A percentile compares a stretch with the other conserved stretches of the same genome.
Conservation (phyloP, 176 grass and related monocot species). For the Phragmites australis region DNA sequence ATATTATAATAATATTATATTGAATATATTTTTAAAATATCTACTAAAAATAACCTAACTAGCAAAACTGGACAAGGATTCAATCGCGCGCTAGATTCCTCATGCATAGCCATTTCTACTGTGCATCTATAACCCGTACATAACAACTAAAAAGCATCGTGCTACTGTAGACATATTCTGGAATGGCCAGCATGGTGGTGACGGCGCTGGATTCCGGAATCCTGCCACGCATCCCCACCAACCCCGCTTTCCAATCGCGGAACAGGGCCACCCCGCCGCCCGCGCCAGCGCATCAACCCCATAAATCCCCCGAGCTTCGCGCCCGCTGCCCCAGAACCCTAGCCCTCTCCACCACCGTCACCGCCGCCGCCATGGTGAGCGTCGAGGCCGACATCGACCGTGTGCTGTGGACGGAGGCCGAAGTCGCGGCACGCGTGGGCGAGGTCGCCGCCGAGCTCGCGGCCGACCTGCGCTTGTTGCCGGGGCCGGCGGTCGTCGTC, state of each 20-base stretch:
- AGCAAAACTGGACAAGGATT: too few species aligned
- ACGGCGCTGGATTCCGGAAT: constrained; percentile 28
- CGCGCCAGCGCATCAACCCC: neutral
- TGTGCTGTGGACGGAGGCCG: constrained; percentile 71
- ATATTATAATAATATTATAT: too few species aligned
- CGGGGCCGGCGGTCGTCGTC: constrained; percentile 57
- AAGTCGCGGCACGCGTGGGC: constrained; percentile 59
- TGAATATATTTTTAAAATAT: too few species aligned
- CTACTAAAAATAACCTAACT: too few species aligned
- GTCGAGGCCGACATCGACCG: constrained; percentile 58
- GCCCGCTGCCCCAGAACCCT: constrained; percentile 19
- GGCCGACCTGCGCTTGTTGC: constrained; percentile 54
- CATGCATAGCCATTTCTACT: too few species aligned
- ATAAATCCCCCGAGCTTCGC: constrained; percentile 21
- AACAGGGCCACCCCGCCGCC: neutral
- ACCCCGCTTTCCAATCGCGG: neutral
- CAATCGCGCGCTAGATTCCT: too few species aligned
- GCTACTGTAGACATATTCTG: too few species aligned
- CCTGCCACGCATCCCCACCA: neutral
- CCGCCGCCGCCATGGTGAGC: constrained; percentile 38
- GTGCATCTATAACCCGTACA: too few species aligned
- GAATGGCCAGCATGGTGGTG: neutral
- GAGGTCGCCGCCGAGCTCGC: constrained; percentile 62
- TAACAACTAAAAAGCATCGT: too few species aligned
- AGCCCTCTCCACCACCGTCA: neutral